Evolutionary conservation across 371 early-diverging fungal species (phyloP), one percentile per base, ranked within the genome.

Genomic region (Mucor racemosus): DNA sequence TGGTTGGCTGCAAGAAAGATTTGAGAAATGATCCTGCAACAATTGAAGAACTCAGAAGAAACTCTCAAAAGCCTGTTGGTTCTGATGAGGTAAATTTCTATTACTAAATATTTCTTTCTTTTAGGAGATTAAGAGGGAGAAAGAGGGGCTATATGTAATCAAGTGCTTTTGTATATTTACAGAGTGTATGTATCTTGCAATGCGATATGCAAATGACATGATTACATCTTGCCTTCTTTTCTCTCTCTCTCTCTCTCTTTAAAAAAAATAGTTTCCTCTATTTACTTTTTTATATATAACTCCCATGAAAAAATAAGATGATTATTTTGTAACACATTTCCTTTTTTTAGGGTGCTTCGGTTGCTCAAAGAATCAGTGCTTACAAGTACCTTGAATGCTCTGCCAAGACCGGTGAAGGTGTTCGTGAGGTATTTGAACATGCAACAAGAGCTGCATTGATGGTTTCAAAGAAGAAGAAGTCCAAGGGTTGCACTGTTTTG

Each of bases 321-420:
- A 57, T 57, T 67, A 46, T 21, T 66, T 58, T 58, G 58, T 58
- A 58, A 58, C 58, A 58, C 58, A 55, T 55, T 53, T 53, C 21
- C 38, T 40, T 42, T 60, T 94, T 50, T 41, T 64, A 73, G 74
- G 74, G 74, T 64, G 39, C 39, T 44, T 31, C 48, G 31, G 74
- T 73, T 41, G 92, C 97, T 14, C 82, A 88, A 61, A 87, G 87
- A 74, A 96, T 99, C 77, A 86, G 87, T 60, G 98, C 98, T 44
- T 86, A 88, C 82, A 90, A 92, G 74, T 97, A 96, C 85, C 80
- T 97, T 71, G 98, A 99, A 79, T 99, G 99, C 83, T 93, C 94
- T 60, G 98, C 99, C 72, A 93, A 92, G 85, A 87, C 85, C 48
- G 93, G 94, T 64, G 93, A 95, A 56, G 95, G 95, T 69, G 96